These are phyloP conservation scores for Phytopythium chamaehyphon DNA, from an alignment of 352 stramenopile species.

Conservation along the genomic window DNA sequence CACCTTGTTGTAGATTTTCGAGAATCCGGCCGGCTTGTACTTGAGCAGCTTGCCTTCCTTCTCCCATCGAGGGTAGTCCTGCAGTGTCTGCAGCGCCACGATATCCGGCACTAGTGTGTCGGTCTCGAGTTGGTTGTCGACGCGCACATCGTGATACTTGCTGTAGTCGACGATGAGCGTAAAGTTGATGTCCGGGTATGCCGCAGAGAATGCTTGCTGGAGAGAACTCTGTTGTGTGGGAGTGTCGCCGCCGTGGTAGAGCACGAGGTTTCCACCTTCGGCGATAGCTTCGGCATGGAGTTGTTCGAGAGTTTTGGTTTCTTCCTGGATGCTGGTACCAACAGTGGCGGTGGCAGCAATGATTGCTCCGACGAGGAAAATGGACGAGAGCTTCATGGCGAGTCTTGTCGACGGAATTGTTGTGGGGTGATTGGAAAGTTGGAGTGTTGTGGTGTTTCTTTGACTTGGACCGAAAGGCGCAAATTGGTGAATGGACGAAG, in stretches of 20 bases:
- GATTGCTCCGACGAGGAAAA: background rate
- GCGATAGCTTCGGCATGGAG: constrained; percentile 45
- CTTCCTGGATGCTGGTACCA: constrained; percentile 18
- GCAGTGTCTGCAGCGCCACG: constrained; percentile 42
- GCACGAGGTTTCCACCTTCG: constrained; percentile 49
- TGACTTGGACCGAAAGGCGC: background rate
- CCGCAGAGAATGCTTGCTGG: constrained; percentile 17
- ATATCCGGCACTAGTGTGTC: constrained; percentile 37
- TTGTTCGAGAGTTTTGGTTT: constrained; percentile 36
- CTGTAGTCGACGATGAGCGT: constrained; percentile 52
- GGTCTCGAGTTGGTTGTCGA: constrained; percentile 58
- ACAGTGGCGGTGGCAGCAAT: constrained; percentile 9
- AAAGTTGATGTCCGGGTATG: constrained; percentile 57
- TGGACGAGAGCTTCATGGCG: constrained; percentile 1
- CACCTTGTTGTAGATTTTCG: constrained; percentile 45
- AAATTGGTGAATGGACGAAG: background rate
- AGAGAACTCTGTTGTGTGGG: constrained; percentile 16
- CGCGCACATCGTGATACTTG: constrained; percentile 54
- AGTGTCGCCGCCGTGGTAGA: constrained; percentile 37
- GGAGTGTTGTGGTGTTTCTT: no score
- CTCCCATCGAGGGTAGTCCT: constrained; percentile 46
- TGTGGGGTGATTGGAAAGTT: no score
- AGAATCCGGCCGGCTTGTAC: constrained; percentile 55
- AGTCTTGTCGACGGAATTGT: background rate
- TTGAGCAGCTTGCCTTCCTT: constrained; percentile 34